Base-by-base conservation (phyloP, 805 yeast species). In the Ogataea polymorpha region DNA sequence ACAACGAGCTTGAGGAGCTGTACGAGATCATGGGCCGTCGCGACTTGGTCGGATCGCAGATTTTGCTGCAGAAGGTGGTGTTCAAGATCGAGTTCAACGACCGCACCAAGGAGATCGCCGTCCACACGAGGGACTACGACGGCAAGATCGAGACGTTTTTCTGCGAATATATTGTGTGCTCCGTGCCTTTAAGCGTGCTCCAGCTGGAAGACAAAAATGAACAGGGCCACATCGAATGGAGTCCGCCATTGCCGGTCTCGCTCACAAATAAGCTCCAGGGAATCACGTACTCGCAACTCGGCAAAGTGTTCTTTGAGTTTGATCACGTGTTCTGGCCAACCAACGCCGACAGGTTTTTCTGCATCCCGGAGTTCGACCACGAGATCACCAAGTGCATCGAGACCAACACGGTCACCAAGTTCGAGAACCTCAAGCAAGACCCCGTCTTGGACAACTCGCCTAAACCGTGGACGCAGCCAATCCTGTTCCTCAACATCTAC, bases 131-230 rank as follows among this genome's bases (percentile, higher is more conserved):
- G 15, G 39, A 46, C 30, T 25, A 12, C 12, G 18, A 30, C 2
- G 46, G 47, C 8, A 32, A 48, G 14, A 21, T 33, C 3, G 50
- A 45, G 17, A 25, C 9, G 0, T 63, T 43, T 35, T 41, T 40
- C 6, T 55, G 63, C 39, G 68, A 74, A 28, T 72, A 74, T 50
- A 37, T 74, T 18, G 58, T 77, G 11, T 72, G 75, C 11, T 67
- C 80, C 0, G 71, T 71, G 6, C 82, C 82, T 2, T 66, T 71
- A 44, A 71, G 79, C 38, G 60, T 77, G 7, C 59, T 77, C 28
- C 62, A 66, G 31, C 55, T 73, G 32, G 55, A 55, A 1, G 56
- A 61, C 21, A 31, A 39, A 12, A 45, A 37, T 1, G 54, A 52
- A 32, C 35, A 26, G 13, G 68, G 65, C 13, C 46, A 55, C 10